phyloP scores from a whole-genome alignment of 352 stramenopile genomes.

The Pythium dissimile region DNA sequence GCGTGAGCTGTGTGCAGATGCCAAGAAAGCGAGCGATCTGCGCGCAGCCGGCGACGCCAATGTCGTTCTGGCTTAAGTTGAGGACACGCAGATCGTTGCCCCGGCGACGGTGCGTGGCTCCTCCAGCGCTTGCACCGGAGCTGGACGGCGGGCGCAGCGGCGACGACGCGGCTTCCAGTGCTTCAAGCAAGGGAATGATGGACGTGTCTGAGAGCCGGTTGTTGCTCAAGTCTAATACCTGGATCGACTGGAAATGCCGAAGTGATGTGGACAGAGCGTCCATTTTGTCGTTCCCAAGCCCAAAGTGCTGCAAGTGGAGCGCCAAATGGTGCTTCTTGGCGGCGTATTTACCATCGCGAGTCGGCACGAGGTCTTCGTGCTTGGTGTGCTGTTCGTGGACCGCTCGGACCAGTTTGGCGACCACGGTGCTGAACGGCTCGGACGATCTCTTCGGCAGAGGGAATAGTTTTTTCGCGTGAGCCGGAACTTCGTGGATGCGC shows the following conservation, averaged over 20 bases:
- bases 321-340: conserved; percentile 44
- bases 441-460: conserved; percentile 9
- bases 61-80: conserved; percentile 70
- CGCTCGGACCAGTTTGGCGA: conserved; percentile 34
- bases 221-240: conserved; percentile 60
- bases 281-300: conserved; percentile 58
- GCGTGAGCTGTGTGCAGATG: conserved; percentile 37
- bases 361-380: conserved; percentile 29
- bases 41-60: conserved; percentile 45
- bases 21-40: conserved; percentile 58
- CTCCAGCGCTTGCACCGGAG: neutral
- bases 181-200: conserved; percentile 57
- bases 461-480: neutral
- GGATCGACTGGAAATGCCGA: conserved; percentile 50
- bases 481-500: conserved; percentile 46
- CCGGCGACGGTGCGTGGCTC: conserved; percentile 4
- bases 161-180: conserved; percentile 25
- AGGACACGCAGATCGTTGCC: conserved; percentile 47
- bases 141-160: neutral
- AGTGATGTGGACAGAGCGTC: conserved; percentile 54
- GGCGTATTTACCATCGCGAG: conserved; percentile 18
- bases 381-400: conserved; percentile 27
- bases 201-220: conserved; percentile 67
- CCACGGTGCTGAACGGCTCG: conserved; percentile 34
- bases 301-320: conserved; percentile 68